These are phyloP conservation scores for Citeromyces siamensis DNA, from an alignment of 1,139 yeast genomes.

Conservation along the genomic window DNA sequence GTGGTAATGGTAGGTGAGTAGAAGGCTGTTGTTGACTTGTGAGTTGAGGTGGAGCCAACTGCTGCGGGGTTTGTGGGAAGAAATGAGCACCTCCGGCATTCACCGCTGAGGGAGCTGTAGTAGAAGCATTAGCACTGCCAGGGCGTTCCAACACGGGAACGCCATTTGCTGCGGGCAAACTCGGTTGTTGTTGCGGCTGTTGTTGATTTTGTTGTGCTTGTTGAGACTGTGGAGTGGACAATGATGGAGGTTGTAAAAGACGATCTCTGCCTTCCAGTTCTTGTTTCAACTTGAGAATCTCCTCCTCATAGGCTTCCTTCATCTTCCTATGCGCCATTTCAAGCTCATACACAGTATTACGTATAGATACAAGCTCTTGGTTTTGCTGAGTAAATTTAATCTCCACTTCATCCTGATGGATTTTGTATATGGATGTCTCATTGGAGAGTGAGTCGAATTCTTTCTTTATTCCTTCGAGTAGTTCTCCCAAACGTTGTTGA, in stretches of 20 bases:
- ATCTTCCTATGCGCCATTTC: constrained; percentile 92
- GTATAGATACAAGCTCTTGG: constrained; percentile 87
- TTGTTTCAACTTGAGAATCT: constrained; percentile 71
- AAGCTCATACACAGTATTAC: constrained; percentile 88
- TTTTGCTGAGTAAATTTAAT: constrained; percentile 84
- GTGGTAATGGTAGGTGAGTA: constrained; percentile 10
- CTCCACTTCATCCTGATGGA: constrained; percentile 92
- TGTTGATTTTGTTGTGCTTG: constrained; percentile 19
- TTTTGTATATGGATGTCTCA: constrained; percentile 79
- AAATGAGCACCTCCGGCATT: constrained; percentile 9
- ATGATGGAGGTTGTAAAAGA: constrained; percentile 19
- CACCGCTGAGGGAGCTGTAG: constrained; percentile 8
- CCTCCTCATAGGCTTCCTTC: constrained; percentile 94
- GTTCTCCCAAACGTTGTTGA: constrained; percentile 53
- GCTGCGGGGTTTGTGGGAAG: constrained; percentile 17
- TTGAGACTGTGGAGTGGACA: constrained; percentile 8
- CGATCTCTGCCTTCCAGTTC: constrained; percentile 73
- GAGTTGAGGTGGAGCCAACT: constrained; percentile 18
- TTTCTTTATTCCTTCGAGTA: constrained; percentile 83
- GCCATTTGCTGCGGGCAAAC: constrained; percentile 2
- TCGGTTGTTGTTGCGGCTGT: constrained; percentile 11
- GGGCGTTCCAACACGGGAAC: constrained; percentile 13
- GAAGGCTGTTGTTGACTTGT: constrained; percentile 8
- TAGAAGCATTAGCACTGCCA: constrained; percentile 10
- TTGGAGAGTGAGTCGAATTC: constrained; percentile 81